Base-by-base conservation (phyloP, 2,329 filamentous ascomycete genomes). In the Beauveria asiatica region DNA sequence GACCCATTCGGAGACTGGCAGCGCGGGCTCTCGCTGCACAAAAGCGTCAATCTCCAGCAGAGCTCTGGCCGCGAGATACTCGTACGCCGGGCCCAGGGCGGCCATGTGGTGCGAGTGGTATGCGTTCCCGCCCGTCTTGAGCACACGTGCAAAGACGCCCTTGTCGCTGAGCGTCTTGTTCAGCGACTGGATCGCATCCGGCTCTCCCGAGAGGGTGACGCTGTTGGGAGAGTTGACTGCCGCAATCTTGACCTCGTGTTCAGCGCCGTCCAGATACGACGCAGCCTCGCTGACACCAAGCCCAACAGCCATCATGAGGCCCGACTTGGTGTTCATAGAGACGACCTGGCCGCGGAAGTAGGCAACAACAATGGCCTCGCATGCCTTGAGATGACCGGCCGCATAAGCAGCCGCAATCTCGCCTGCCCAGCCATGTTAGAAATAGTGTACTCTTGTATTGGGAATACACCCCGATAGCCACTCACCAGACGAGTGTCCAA, bases 401-500 rank as follows among this genome's bases (percentile, higher is more conserved):
- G 73, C 68, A 60, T 75, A 78, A 0, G 75, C 75, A n/a, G 75
- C 75, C 4, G 66, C 73, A 45, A 78, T 77, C 58, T 48, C 45
- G 13, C 45, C 45, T 19, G 39, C 9, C 10, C 27, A 30, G 5
- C 9, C 10, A 10, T 30, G 27, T 30, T 30, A 30, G 9, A 30
- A 30, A 3, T 30, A 30, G 27, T 10, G 3, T 10, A 30, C 1
- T 30, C 8, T 30, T 3, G 27, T 3, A 30, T 23, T 30, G 27
- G 27, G 27, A 30, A 30, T 9, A 27, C 27, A 30, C 27, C 27
- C 27, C 9, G 39, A 16, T 41, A 3, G 5, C 23, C 5, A 41
- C 44, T 78, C 76, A 27, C 76, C 76, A 51, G 67, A 71, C 0
- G 74, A 76, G 61, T 78, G 76, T 1, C 76, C 74, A 5, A 68